phyloP scores from a whole-genome alignment of 2,329 filamentous ascomycete species.

The Didymella arachidicola region DNA sequence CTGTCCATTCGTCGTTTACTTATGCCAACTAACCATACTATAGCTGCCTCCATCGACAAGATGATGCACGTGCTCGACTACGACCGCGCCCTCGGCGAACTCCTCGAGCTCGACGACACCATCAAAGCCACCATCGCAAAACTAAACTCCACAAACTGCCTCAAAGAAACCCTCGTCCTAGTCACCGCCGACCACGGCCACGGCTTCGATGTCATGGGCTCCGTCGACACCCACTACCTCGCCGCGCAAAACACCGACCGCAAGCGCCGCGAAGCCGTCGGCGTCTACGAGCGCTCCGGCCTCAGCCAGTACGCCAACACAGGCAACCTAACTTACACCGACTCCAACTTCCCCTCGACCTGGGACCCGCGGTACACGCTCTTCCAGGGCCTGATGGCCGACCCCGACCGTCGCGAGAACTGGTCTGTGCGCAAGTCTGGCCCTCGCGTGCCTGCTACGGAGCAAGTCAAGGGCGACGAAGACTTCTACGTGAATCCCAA shows the following conservation, averaged over 20 bases:
- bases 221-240: slow-evolving; percentile 81
- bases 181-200: slow-evolving; percentile 90
- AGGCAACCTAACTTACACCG: slow-evolving; percentile 69
- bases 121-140: slow-evolving; percentile 76
- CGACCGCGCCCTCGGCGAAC: slow-evolving; percentile 82
- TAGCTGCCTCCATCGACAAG: slow-evolving; percentile 57
- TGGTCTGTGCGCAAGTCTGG: slow-evolving; percentile 74
- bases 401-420: slow-evolving; percentile 79
- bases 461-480: slow-evolving; percentile 58
- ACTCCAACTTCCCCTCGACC: slow-evolving; percentile 80
- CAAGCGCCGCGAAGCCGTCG: slow-evolving; percentile 77
- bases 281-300: slow-evolving; percentile 76
- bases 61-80: slow-evolving; percentile 88
- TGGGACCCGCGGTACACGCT: slow-evolving; percentile 87
- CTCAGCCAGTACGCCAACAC: slow-evolving; percentile 76
- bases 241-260: slow-evolving; percentile 70
- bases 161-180: slow-evolving; percentile 79
- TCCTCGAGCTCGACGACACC: slow-evolving; percentile 86
- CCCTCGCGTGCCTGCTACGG: slow-evolving; percentile 68
- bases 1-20: background rate
- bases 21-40: background rate
- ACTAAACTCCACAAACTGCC: slow-evolving; percentile 69
- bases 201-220: slow-evolving; percentile 86
- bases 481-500: slow-evolving; percentile 73
- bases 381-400: slow-evolving; percentile 73